Evolutionary conservation across 2,329 filamentous ascomycete species (phyloP), one percentile per base, ranked within the genome.

Genomic region (Rhinocladiella mackenziei): DNA sequence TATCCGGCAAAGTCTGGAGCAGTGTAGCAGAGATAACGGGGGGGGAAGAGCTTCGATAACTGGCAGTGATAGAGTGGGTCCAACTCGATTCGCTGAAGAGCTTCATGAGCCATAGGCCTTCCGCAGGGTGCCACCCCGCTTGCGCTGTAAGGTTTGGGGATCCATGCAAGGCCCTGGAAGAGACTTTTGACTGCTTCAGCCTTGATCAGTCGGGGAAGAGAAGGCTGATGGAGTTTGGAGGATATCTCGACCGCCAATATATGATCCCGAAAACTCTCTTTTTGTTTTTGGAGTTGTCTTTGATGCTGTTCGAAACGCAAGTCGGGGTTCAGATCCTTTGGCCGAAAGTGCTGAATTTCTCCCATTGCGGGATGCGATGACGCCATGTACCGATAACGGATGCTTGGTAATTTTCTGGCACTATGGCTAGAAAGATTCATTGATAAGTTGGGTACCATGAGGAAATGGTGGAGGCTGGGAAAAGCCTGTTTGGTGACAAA

Each of bases 41-140:
- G 17, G 18, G 26, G 13, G n/a, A 23, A 39, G 42, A 46, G 47
- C 39, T 43, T 50, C 48, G 39, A 45, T 39, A 46, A 32, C 33
- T 39, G 33, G 17, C 13, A 19, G 10, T 23, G 20, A 26, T 23
- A 17, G 14, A 23, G 44, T 41, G 34, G 37, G 39, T 10, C 13
- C 10, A 28, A 19, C 14, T 40, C 30, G 15, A 48, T 48, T 48
- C 45, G 45, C 40, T 42, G 22, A 26, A 20, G 22, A 39, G 33
- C 33, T 43, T 29, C 20, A 32, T 32, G 9, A 20, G 42, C 26
- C 26, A 13, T 34, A n/a, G 20, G 26, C 14, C 26, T 18, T 41
- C 20, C 23, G 34, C 22, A 10, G 34, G 14, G 15, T 4, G 20
- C 22, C 18, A 19, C 30, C 7, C 8, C 18, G 11, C 11, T 5